These are phyloP conservation scores for Trifolium fragiferum DNA, from an alignment of 306 rosid genomes.

Conservation along the genomic window DNA sequence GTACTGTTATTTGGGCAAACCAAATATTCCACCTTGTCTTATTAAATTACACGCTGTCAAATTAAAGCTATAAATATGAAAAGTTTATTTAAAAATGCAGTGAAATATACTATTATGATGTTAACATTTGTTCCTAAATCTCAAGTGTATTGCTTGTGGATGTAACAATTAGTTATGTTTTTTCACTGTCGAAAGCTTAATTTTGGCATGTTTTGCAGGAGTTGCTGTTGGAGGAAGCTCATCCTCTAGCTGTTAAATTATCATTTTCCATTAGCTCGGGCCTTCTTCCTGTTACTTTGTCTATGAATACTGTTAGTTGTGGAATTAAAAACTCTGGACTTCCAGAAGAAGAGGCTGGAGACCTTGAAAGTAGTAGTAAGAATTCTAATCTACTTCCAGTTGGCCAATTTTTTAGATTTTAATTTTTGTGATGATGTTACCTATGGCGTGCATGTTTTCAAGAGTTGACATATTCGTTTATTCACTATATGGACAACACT, in stretches of 20 bases:
- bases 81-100: constrained; percentile 15
- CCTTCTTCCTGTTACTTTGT: constrained; percentile 84
- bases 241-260: constrained; percentile 80
- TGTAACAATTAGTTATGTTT: background rate
- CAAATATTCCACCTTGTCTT: constrained; percentile 26
- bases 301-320: constrained; percentile 81
- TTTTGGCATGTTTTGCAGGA: constrained; percentile 61
- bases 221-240: constrained; percentile 78
- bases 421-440: constrained; percentile 27
- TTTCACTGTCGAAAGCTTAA: constrained; percentile 25
- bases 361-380: constrained; percentile 77
- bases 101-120: constrained; percentile 15
- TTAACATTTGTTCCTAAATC: constrained; percentile 18
- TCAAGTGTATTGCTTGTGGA: constrained; percentile 31
- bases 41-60: constrained; percentile 21
- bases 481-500: constrained; percentile 31
- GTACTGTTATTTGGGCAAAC: constrained; percentile 13
- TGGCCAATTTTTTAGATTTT: constrained; percentile 31
- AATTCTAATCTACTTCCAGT: constrained; percentile 37
- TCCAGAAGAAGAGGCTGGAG: constrained; percentile 81
- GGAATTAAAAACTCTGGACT: constrained; percentile 83
- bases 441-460: constrained; percentile 34
- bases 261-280: constrained; percentile 87
- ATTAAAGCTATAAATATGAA: background rate
- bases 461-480: constrained; percentile 6